phyloP scores from a whole-genome alignment of 306 rosid species.

The Hippophae rhamnoides region DNA sequence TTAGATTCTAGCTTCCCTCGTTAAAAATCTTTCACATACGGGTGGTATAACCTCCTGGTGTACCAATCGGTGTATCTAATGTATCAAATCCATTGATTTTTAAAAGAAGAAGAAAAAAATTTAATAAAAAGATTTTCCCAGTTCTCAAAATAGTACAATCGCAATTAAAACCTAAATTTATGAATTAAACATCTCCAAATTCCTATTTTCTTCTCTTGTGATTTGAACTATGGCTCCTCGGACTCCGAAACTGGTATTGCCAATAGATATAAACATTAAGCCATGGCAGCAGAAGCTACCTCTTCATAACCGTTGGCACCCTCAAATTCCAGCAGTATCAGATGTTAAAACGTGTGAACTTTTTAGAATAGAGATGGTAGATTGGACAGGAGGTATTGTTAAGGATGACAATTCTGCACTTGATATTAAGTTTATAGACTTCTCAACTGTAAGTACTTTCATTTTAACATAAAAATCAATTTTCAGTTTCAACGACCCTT shows the following conservation, averaged over 20 bases:
- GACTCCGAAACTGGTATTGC: conserved; percentile 44
- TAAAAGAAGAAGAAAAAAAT: too few relatives aligned
- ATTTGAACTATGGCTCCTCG: conserved; percentile 49
- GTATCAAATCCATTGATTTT: too few relatives aligned
- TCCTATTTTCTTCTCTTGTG: neutral
- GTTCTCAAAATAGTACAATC: neutral
- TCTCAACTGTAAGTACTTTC: conserved; percentile 49
- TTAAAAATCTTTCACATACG: too few relatives aligned
- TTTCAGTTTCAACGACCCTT: neutral
- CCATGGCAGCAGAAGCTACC: conserved; percentile 68
- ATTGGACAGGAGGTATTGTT: conserved; percentile 70
- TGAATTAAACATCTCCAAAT: neutral
- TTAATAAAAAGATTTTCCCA: too few relatives aligned
- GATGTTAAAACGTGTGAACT: conserved; percentile 39
- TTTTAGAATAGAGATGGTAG: conserved; percentile 72
- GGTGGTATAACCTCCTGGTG: too few relatives aligned
- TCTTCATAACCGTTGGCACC: conserved; percentile 92
- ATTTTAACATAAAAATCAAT: neutral
- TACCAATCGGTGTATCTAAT: neutral
- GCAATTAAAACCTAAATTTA: neutral
- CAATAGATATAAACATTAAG: conserved; percentile 55
- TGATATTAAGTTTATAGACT: conserved; percentile 52
- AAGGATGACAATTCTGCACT: conserved; percentile 57
- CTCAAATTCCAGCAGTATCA: conserved; percentile 47
- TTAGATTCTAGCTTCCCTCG: conserved; percentile 4